Evolutionary conservation across 2,329 filamentous ascomycete species (phyloP).

Genomic region (Chrysosphaeria jannelii): DNA sequence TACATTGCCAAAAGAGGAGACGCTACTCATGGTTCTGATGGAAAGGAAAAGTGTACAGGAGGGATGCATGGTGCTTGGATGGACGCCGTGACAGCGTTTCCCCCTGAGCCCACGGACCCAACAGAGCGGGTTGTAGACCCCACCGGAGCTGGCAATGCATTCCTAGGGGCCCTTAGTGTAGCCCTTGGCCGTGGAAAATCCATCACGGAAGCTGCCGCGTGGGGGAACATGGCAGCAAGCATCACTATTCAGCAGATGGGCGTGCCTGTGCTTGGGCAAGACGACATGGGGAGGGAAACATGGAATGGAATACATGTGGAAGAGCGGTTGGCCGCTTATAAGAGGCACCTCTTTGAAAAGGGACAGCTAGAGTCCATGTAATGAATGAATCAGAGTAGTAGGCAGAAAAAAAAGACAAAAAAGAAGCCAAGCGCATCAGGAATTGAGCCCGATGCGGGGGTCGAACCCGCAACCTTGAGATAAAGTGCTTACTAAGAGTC

Average conservation of each 20-base stretch:
- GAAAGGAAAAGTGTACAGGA: too few species aligned
- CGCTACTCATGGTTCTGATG: too few species aligned
- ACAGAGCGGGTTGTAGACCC: constrained; percentile 44
- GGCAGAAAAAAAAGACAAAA: too few species aligned
- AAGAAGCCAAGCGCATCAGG: constrained; percentile 10
- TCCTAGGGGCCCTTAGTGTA: constrained; percentile 32
- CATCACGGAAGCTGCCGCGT: constrained; percentile 41
- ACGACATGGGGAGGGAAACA: constrained; percentile 17
- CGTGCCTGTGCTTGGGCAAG: constrained; percentile 28
- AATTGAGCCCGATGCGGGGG: constrained; percentile 17
- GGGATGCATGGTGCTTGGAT: too few species aligned
- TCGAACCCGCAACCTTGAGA: constrained; percentile 10
- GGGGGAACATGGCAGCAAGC: constrained; percentile 59
- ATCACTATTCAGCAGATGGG: constrained; percentile 91
- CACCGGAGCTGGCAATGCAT: constrained; percentile 81
- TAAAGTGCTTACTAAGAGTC: too few species aligned
- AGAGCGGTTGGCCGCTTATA: constrained; percentile 22
- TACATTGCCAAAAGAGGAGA: constrained; percentile 25
- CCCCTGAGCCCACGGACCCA: too few species aligned
- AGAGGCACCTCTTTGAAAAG: too few species aligned
- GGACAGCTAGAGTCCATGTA: too few species aligned
- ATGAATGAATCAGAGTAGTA: too few species aligned
- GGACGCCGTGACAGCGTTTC: too few species aligned
- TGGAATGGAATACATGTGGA: constrained; percentile 29
- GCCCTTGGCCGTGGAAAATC: constrained; percentile 26